Evolutionary conservation across 176 grass and related monocot species (phyloP), one percentile per base, ranked within the genome.

Genomic region (Dactylis glomerata): DNA sequence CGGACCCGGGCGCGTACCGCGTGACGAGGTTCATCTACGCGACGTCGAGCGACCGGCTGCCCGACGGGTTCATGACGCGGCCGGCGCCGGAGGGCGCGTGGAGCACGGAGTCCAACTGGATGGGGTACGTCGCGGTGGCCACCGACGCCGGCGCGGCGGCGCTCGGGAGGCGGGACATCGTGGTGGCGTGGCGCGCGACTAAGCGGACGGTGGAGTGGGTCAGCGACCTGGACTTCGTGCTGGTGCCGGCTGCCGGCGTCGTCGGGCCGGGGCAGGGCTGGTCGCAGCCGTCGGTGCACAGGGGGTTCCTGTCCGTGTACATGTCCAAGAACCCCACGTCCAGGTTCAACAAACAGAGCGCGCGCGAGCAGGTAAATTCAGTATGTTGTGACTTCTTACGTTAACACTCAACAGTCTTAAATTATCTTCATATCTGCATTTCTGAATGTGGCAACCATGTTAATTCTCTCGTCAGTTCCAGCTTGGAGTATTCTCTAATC

Each of bases 181-280:
- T 95, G 40, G 91, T 98, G 65, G 89, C 89, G 13, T 95, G 96
- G 96, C 86, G 96, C 56, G 93, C 91, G 68, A 98, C 91, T 63
- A 70, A 85, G 81, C 72, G 89, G 26, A 34, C 65, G 40, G 71
- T 83, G 61, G 96, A 98, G 73, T 95, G 93, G 96, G 81, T 88
- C 34, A 68, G 87, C 4, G 86, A 95, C 64, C 78, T 98, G 28
- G 96, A 98, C 82, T 76, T 89, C 81, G 50, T 81, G 42, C 78
- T 95, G 41, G 93, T 89, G 64, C 79, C 93, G 32, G 93, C 93
- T 62, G 44, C 83, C 10, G 68, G 37, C 32, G n/a, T 95, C 80
- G 40, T 95, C 68, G 85, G 90, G 3, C 46, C 66, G 30, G 73
- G 74, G 1, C 56, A n/a, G 1, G 68, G 75, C 1, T 41, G 61